phyloP scores from a whole-genome alignment of 495 filamentous ascomycete genomes.

The Penicillium arizonense region DNA sequence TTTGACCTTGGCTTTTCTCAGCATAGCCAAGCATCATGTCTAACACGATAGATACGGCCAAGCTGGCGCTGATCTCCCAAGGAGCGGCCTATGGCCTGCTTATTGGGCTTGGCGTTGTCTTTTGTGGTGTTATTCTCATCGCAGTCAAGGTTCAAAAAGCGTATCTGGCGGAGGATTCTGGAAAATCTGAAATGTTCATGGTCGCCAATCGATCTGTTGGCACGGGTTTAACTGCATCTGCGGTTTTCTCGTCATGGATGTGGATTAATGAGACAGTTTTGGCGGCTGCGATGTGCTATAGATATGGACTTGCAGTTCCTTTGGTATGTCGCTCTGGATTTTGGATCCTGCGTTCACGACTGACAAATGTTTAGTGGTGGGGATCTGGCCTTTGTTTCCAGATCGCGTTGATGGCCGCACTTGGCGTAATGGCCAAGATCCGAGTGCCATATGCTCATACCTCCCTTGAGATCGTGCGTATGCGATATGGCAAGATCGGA shows the following conservation, averaged over 20 bases:
- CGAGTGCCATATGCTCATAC: slow-evolving; percentile 57
- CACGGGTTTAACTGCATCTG: slow-evolving; percentile 48
- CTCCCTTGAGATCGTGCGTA: slow-evolving; percentile 52
- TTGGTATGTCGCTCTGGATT: slow-evolving; percentile 20
- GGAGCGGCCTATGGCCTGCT: slow-evolving; percentile 46
- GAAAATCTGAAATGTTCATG: slow-evolving; percentile 53
- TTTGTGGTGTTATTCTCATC: slow-evolving; percentile 40
- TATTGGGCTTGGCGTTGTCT: slow-evolving; percentile 40
- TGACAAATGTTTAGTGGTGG: slow-evolving; percentile 32
- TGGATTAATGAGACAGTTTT: slow-evolving; percentile 48
- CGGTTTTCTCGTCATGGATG: slow-evolving; percentile 50
- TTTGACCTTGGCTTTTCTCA: neutral
- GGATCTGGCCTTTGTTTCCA: slow-evolving; percentile 40
- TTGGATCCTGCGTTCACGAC: neutral
- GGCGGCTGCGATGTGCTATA: slow-evolving; percentile 38
- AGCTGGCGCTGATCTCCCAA: slow-evolving; percentile 32
- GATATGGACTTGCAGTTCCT: slow-evolving; percentile 35
- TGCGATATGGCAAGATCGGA: slow-evolving; percentile 50
- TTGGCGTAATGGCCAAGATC: slow-evolving; percentile 41
- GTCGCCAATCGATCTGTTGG: slow-evolving; percentile 48
- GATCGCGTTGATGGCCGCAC: slow-evolving; percentile 39
- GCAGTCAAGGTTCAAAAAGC: slow-evolving; percentile 41
- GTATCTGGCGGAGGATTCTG: slow-evolving; percentile 45
- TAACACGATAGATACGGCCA: slow-evolving; percentile 46
- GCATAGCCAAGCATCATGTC: slow-evolving; percentile 36